phyloP scores from a whole-genome alignment of 2,329 filamentous ascomycete species.

The Hymenoscyphus fructigenus region DNA sequence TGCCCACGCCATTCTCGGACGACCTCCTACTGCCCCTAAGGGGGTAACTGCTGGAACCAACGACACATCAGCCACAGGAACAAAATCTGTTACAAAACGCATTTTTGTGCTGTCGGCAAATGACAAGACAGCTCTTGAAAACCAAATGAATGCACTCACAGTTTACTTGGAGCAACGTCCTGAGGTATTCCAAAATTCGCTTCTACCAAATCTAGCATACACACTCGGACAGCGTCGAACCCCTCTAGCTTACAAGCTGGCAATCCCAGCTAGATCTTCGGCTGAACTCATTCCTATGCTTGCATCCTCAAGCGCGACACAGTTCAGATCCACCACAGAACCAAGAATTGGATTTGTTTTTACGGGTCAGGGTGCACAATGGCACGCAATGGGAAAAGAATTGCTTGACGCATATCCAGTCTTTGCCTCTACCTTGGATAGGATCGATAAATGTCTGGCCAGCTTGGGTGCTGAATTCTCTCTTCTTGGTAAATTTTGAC shows the following conservation, averaged over 20 bases:
- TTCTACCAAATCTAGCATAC: slow-evolving; percentile 30
- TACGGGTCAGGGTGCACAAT: slow-evolving; percentile 30
- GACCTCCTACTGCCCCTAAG: slow-evolving; percentile 24
- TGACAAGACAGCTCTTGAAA: slow-evolving; percentile 22
- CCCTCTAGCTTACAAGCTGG: slow-evolving; percentile 28
- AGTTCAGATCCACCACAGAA: slow-evolving; percentile 16
- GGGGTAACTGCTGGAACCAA: slow-evolving; percentile 14
- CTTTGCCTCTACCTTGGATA: slow-evolving; percentile 38
- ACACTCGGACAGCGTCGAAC: slow-evolving; percentile 33
- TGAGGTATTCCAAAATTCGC: slow-evolving; percentile 28
- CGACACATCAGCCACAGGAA: slow-evolving; percentile 20
- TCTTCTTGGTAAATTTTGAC: slow-evolving; percentile 18
- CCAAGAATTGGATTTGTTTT: slow-evolving; percentile 30
- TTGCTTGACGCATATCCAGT: slow-evolving; percentile 37
- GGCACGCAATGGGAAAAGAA: slow-evolving; percentile 33
- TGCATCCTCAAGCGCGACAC: slow-evolving; percentile 36
- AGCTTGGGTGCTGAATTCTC: slow-evolving; percentile 37
- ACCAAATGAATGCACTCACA: slow-evolving; percentile 22
- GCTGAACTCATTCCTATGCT: slow-evolving; percentile 40
- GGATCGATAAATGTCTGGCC: slow-evolving; percentile 37
- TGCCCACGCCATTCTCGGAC: slow-evolving; percentile 41
- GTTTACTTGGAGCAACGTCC: slow-evolving; percentile 29
- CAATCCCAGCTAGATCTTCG: slow-evolving; percentile 21
- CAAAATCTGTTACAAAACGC: slow-evolving; percentile 16
- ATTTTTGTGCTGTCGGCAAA: slow-evolving; percentile 31